phyloP scores from a whole-genome alignment of 2,329 filamentous ascomycete species.

The Aspergillus transmontanensis region DNA sequence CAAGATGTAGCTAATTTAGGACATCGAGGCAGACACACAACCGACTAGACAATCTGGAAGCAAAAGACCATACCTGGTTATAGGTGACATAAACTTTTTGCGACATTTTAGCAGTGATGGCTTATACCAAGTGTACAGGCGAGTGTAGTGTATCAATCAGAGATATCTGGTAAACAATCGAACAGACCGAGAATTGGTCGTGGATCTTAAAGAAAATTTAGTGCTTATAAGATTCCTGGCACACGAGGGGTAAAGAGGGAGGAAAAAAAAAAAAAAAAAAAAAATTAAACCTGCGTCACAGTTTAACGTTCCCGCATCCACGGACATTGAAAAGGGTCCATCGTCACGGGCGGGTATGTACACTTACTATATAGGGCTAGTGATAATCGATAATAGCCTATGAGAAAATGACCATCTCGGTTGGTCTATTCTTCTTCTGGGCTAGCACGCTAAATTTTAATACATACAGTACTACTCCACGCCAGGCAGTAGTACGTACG shows the following conservation, averaged over 20 bases:
- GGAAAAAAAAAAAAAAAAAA: constrained; percentile 4
- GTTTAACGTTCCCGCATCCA: constrained; percentile 13
- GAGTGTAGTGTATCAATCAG: not conserved
- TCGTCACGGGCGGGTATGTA: not conserved
- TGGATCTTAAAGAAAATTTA: not conserved
- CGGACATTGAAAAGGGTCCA: not conserved
- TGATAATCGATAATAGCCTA: not conserved
- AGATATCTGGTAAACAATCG: not conserved
- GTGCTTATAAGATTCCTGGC: not conserved
- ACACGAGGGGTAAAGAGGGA: constrained; percentile 4
- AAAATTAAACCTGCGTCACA: constrained; percentile 7
- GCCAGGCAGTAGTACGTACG: not conserved
- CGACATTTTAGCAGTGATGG: constrained; percentile 63
- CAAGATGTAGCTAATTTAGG: not conserved
- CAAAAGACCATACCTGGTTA: constrained; percentile 69
- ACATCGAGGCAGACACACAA: not conserved
- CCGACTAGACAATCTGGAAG: not conserved
- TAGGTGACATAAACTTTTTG: constrained; percentile 90
- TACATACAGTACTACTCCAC: not conserved
- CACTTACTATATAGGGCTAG: not conserved
- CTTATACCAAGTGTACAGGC: constrained; percentile 2
- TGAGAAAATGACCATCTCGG: not conserved
- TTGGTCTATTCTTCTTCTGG: not conserved
- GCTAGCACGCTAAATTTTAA: not conserved
- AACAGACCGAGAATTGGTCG: not conserved